Base-by-base conservation (phyloP, 2,329 filamentous ascomycete genomes). In the Ascochyta fabae region DNA sequence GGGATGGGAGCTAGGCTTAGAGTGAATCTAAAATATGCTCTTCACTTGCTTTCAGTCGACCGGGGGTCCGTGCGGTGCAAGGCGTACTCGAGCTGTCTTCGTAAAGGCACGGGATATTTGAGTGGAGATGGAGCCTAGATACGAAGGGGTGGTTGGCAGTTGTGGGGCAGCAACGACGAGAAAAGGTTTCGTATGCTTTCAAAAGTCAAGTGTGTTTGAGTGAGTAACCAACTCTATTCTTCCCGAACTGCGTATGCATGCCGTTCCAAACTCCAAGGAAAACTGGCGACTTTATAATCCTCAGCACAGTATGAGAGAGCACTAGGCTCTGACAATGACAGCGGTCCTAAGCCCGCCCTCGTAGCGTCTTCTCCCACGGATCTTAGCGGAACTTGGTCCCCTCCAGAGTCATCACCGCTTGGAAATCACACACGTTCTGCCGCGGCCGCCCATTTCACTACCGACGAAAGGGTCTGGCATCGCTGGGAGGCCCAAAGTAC, bases 21-120 rank as follows among this genome's bases (percentile, higher is more conserved):
- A 48, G 31, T 33, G 39, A 50, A 47, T 33, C 48, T 43, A 51
- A 56, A 38, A 56, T 51, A 48, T 51, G 42, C 33, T 56, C 27
- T 42, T 16, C n/a, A 51, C 47, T 56, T 35, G 48, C 33, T 51
- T 51, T 51, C 48, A 43, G 53, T 47, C 47, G 43, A 34, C 43
- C 3, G 19, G 5, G 19, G 47, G 53, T 13, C 53, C 53, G 53
- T 56, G 53, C 53, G 42, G 42, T 33, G 38, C 41, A 13, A 56
- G 53, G 53, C 38, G 42, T 50, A 48, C 39, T 51, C 8, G 13
- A 29, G 38, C 36, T 51, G 42, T 50, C 27, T 50, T 46, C 42
- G 35, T 50, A 41, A 36, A 45, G 31, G 34, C 24, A 43, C 31
- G 41, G 26, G 15, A 41, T 24, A 12, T 33, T 19, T 19, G 23